Base-by-base conservation (phyloP, 495 filamentous ascomycete species). In the Annulohypoxylon stygium region DNA sequence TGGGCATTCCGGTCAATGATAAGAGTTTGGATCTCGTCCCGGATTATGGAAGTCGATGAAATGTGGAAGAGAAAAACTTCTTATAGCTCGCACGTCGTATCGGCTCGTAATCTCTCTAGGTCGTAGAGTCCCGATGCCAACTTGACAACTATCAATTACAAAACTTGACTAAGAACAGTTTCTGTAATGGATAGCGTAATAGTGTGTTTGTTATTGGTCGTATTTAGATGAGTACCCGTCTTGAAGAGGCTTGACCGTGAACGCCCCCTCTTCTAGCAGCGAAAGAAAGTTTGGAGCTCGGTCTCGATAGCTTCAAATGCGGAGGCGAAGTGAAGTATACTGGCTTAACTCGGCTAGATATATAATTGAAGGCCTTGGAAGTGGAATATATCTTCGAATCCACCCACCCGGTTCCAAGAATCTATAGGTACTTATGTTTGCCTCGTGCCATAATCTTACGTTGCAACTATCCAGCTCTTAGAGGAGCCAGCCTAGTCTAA, bases 261-360 rank as follows among this genome's bases (percentile, higher is more conserved):
- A 8, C 23, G n/a, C 30, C 33, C n/a, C n/a, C 18, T 36, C 16
- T 12, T 20, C 14, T 2, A 12, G 16, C 39, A 33, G 36, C 18
- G 23, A 20, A 5, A 37, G 33, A 37, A 57, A 33, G 53, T 57
- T 57, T 37, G 14, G 30, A n/a, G 25, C 50, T 54, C 50, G 50
- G 53, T 20, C 53, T 57, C 20, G 33, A 8, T 57, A 57, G 33
- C 33, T 14, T 7, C 53, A 37, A 57, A 33, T 10, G 16, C 18
- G 20, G 18, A 9, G 30, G 25, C 23, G 16, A 37, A 57, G 14
- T 16, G 12, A 37, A 37, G 14, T 33, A 54, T 11, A 12, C 1
- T 18, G 30, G 14, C 33, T 23, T 8, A n/a, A 7, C 25, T 33
- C 25, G 25, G 12, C 50, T 54, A 30, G 12, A 14, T 33, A 54